Evolutionary conservation across 352 stramenopile genomes (phyloP).

Genomic region (Phytophthora foliorum): DNA sequence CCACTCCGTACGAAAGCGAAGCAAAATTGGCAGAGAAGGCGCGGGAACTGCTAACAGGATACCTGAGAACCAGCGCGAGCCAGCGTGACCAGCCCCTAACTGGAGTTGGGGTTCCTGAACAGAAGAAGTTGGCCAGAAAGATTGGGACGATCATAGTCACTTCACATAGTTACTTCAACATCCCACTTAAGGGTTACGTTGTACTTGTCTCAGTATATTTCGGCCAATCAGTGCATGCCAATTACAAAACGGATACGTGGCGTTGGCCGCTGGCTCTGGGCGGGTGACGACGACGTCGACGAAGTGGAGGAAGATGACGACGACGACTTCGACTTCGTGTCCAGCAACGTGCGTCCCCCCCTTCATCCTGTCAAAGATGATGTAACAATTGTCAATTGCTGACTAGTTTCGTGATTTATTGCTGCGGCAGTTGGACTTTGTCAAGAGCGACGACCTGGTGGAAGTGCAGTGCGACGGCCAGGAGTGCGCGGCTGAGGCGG

Average conservation of each 20-base stretch:
- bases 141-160: too few species aligned
- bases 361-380: neutral
- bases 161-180: too few species aligned
- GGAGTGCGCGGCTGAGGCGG: conserved; percentile 33
- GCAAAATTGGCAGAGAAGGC: too few species aligned
- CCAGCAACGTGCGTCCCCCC: conserved; percentile 32
- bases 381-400: neutral
- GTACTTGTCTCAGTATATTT: too few species aligned
- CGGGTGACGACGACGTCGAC: conserved; percentile 32
- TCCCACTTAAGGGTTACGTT: too few species aligned
- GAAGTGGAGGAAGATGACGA: conserved; percentile 44
- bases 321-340: conserved; percentile 47
- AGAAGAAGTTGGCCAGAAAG: too few species aligned
- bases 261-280: conserved; percentile 24
- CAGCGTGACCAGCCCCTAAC: too few species aligned
- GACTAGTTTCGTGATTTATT: neutral
- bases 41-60: too few species aligned
- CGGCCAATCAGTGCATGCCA: conserved; percentile 27
- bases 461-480: conserved; percentile 51
- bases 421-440: conserved; percentile 39
- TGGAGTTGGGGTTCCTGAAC: too few species aligned
- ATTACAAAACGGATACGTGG: conserved; percentile 17
- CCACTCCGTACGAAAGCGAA: too few species aligned
- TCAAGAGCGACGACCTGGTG: conserved; percentile 34
- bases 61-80: too few species aligned